Conservation (phyloP, 768 basidiomycete genomes). For the Boletellus sp. region DNA sequence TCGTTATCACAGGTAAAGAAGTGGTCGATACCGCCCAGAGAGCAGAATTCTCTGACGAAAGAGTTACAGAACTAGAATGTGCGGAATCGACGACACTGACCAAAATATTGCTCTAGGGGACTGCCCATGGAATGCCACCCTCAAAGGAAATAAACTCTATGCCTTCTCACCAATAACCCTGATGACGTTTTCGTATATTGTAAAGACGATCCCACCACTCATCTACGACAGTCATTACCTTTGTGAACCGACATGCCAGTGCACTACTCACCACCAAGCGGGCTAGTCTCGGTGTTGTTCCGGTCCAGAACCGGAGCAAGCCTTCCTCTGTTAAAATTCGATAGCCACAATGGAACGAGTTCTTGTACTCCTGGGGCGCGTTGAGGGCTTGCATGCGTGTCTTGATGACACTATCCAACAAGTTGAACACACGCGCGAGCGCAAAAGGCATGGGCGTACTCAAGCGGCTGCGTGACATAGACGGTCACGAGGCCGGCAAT, state of each 20-base stretch:
- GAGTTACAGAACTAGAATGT: constrained; percentile 18
- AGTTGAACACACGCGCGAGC: not conserved
- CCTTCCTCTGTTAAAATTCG: constrained; percentile 95
- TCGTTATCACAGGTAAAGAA: constrained; percentile 8
- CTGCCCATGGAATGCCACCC: not conserved
- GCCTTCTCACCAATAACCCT: constrained; percentile 37
- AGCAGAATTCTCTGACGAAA: constrained; percentile 10
- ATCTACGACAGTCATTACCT: constrained; percentile 44
- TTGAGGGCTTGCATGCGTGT: constrained; percentile 95
- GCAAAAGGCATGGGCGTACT: constrained; percentile 42
- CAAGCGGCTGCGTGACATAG: constrained; percentile 83
- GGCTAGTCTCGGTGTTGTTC: constrained; percentile 85
- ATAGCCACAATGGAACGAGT: constrained; percentile 94
- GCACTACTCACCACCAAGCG: constrained; percentile 68
- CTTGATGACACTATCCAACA: constrained; percentile 75
- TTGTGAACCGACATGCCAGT: not conserved
- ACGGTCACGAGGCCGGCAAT: constrained; percentile 94
- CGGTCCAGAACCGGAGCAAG: constrained; percentile 89
- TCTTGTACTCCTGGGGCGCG: constrained; percentile 80
- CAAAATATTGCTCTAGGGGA: constrained; percentile 12
- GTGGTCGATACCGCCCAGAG: constrained; percentile 12
- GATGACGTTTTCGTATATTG: constrained; percentile 84
- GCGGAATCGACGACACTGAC: constrained; percentile 17
- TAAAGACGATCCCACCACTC: constrained; percentile 91
- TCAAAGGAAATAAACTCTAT: not conserved